These are phyloP conservation scores for Phytophthora macrochlamydospora DNA, from an alignment of 352 stramenopile genomes.

Conservation along the genomic window DNA sequence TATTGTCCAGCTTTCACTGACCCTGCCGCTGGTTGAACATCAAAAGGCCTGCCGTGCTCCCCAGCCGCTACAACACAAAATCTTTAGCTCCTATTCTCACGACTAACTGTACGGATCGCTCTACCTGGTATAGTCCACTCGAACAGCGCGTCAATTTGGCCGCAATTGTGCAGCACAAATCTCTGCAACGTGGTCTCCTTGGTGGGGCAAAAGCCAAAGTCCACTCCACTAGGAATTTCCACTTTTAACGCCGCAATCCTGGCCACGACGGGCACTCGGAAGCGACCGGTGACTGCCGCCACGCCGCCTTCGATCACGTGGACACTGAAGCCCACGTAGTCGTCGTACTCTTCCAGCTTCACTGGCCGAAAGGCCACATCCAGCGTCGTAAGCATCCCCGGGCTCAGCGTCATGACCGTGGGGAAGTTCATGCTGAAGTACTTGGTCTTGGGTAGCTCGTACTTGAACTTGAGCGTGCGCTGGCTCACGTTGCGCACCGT, in stretches of 20 bases:
- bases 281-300: constrained; percentile 66
- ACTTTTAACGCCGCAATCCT: constrained; percentile 77
- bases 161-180: constrained; percentile 87
- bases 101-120: neutral
- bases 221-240: constrained; percentile 62
- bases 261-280: constrained; percentile 88
- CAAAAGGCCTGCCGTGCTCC: constrained; percentile 76
- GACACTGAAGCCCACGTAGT: constrained; percentile 91
- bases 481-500: constrained; percentile 91
- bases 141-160: constrained; percentile 87
- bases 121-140: constrained; percentile 80
- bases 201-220: constrained; percentile 92
- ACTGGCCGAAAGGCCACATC: constrained; percentile 92
- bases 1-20: constrained; percentile 64
- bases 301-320: constrained; percentile 84
- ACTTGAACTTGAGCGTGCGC: constrained; percentile 92
- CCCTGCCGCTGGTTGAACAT: constrained; percentile 72
- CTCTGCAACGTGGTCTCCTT: constrained; percentile 73
- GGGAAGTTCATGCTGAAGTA: constrained; percentile 96
- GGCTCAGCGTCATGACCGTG: constrained; percentile 86
- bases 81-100: neutral
- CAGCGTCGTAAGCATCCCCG: constrained; percentile 84
- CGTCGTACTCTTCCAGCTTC: constrained; percentile 90
- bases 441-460: constrained; percentile 90
- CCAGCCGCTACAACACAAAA: constrained; percentile 35